Evolutionary conservation across 2,329 filamentous ascomycete genomes (phyloP), one percentile per base, ranked within the genome.

Genomic region (Aureobasidium mangrovei): DNA sequence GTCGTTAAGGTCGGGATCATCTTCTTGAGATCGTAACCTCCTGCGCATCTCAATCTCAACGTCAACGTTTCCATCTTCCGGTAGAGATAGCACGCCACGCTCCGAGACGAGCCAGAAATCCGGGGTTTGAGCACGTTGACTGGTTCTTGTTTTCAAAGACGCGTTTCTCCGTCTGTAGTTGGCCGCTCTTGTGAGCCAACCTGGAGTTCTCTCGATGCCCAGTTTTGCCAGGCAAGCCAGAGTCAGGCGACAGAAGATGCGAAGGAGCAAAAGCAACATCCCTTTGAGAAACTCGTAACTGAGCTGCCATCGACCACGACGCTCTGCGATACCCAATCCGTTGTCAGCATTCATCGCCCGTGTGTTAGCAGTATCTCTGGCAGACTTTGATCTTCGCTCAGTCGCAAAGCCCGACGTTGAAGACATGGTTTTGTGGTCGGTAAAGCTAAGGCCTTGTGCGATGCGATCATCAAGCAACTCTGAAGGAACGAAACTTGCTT

Each of bases 41-140:
- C 80, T 80, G 60, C 88, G 81, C 61, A 91, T 83, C 66, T 93
- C 88, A 1, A 74, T 76, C 69, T 96, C 91, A 2, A 96, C 83
- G 62, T 97, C 91, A 29, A 89, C 80, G 35, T 83, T 76, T 33
- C 84, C 78, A 58, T 80, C 76, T 24, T 74, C 76, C 2, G 84
- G 79, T 28, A 85, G 70, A 27, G 74, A 71, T 31, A 81, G 69
- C 56, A 75, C 72, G 4, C 78, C 80, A 41, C 80, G 73, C 36
- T 76, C 73, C 7, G 72, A 65, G 36, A 63, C 58, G 58, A 80
- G 70, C 72, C 75, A 81, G 60, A 81, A 82, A 56, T 80, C 76
- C 24, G 53, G 53, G 1, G 44, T 48, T 4, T 33, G 33, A 74
- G 62, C 2, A 24, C 64, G 61, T 38, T 64, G 53, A 55, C 60